These are phyloP conservation scores for Scenedesmus sp. DNA, from an alignment of 163 green algal genomes.

Conservation along the genomic window DNA sequence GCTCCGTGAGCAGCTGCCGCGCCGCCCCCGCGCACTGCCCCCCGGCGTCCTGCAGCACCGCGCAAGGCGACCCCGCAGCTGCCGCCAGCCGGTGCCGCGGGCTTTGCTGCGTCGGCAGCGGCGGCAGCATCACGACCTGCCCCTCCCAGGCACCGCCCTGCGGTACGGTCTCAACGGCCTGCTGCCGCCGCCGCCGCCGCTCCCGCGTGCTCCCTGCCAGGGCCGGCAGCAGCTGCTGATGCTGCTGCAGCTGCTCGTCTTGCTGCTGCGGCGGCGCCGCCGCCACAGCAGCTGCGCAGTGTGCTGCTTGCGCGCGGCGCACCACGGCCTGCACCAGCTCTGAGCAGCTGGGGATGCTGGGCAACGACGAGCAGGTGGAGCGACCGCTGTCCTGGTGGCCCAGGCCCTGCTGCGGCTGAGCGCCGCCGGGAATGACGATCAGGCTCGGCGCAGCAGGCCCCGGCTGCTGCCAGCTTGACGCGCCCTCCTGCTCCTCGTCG, in stretches of 20 bases:
- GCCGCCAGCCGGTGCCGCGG: not conserved
- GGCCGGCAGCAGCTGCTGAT: not conserved
- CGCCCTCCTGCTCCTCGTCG: conserved; percentile 4
- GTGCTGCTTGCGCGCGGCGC: not conserved
- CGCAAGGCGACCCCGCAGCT: not conserved
- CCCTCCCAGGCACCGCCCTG: not conserved
- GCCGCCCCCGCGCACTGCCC: conserved; percentile 4
- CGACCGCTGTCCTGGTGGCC: conserved; percentile 1
- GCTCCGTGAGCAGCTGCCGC: not conserved
- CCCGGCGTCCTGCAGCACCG: conserved; percentile 7
- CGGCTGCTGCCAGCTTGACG: not conserved
- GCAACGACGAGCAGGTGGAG: conserved; percentile 18
- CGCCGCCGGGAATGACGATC: too few species aligned
- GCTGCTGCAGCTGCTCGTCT: conserved; percentile 16
- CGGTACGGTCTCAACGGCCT: not conserved
- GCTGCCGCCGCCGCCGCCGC: not conserved
- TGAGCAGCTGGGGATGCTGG: conserved; percentile 29
- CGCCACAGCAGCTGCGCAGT: not conserved
- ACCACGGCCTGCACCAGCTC: conserved; percentile 1
- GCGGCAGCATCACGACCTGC: not conserved
- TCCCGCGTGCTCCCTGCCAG: too few species aligned
- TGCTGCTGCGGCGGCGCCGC: conserved; percentile 1
- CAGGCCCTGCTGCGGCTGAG: conserved; percentile 11
- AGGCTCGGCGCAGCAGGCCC: conserved; percentile 8
- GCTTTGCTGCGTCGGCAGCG: not conserved